Evolutionary conservation across 768 basidiomycete genomes (phyloP), one percentile per base, ranked within the genome.

Genomic region (Phylloporus scabripes): DNA sequence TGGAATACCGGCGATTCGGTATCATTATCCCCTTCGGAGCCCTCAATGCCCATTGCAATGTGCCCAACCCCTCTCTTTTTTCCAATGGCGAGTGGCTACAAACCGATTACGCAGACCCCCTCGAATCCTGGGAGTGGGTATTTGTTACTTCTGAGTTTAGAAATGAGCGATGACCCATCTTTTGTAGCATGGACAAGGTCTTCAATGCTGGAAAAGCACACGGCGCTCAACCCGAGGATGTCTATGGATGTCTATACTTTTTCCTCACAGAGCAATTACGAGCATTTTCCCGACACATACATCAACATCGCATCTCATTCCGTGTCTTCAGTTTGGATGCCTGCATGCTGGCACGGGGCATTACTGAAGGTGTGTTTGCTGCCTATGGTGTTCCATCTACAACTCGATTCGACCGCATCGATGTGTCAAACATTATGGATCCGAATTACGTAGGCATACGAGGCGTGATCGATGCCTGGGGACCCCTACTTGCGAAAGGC

Each of bases 161-260:
- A 31, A 17, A 26, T 7, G 43, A 50, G 38, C 11, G 32, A 4
- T 57, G 15, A 60, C 23, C 26, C 3, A 9, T 21, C 10, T 24
- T 46, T 46, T 31, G 33, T 48, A 76, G 76, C 54, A 43, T 74
- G n/a, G 60, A 72, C 21, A 54, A 66, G n/a, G 69, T 78, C 17
- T 60, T 71, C 29, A 49, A 57, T 14, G 63, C 70, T 0, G 77
- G 77, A n/a, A 52, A 48, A 33, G 67, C 62, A 1, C 63, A 72
- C 20, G 74, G 75, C 2, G 68, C 70, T 7, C 63, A 60, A 6
- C 49, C 59, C 0, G 75, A 72, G 45, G 77, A 79, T 55, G 65
- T 77, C 28, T 75, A 72, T 47, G 78, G 78, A 4, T 78, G 75
- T 43, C 70, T 78, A 28, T 76, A 75, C 57, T 77, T 78, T 48